Evolutionary conservation across 768 basidiomycete genomes (phyloP), one percentile per base, ranked within the genome.

Genomic region (Leccinum ochraceum): DNA sequence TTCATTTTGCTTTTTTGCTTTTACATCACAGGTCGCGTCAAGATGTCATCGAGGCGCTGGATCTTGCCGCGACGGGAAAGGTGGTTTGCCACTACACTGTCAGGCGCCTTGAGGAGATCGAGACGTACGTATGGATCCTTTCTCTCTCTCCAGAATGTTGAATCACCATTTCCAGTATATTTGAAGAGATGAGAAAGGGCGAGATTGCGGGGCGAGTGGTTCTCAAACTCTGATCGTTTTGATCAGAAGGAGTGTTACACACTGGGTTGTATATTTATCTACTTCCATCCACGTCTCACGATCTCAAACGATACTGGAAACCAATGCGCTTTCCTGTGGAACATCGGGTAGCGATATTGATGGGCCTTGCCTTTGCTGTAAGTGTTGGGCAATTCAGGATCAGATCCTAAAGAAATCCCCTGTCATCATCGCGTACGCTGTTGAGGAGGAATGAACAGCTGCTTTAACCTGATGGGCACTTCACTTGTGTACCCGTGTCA

Each of bases 31-130:
- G 79, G 13, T 71, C 75, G 61, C 68, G 77, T 10, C 80, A 82
- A 59, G 83, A 84, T 62, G 77, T 78, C 14, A 68, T 77, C 57
- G 81, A 83, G 64, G 79, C 83, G 2, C 65, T 83, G 51, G 73
- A 76, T 17, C 66, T 81, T 49, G 82, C 79, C 14, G 77, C 75
- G 7, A 64, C 69, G 24, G 80, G 79, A 17, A 76, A 78, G 56
- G 80, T 84, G 61, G 74, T 67, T 57, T 72, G 72, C 55, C 59
- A 63, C 24, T 74, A 71, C 46, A 59, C 60, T 11, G 53, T 75
- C 44, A 56, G 68, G 51, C 56, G 50, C 0, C 64, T 79, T 36
- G 63, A 67, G 9, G 69, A 75, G 37, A 63, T 78, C 51, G 63
- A 70, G n/a, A 62, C 64, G 62, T 71, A 49, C n/a, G 69, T 28